Evolutionary conservation across 805 yeast genomes (phyloP).

Genomic region (Metschnikowia lochheadii): DNA sequence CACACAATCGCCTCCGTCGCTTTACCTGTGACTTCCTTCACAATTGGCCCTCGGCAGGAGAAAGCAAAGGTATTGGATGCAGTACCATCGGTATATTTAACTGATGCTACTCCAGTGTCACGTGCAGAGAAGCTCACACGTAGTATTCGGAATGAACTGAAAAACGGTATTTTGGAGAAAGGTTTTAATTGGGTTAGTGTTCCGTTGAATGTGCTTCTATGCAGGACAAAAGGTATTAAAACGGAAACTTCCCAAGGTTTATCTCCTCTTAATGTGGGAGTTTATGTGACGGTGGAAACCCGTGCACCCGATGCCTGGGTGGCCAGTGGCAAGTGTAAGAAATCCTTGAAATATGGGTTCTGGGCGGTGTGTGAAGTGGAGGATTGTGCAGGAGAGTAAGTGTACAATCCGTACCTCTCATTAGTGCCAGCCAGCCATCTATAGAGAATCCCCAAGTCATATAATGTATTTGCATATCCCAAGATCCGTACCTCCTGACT

Average conservation of each 20-base stretch:
- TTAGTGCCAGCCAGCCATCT: too few relatives aligned
- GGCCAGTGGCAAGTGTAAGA: slow-evolving; percentile 8
- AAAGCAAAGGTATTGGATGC: slow-evolving; percentile 24
- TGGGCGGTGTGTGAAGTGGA: slow-evolving; percentile 20
- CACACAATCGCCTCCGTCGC: slow-evolving; percentile 1
- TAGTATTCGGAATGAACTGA: slow-evolving; percentile 14
- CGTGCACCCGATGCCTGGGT: slow-evolving; percentile 22
- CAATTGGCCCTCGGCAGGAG: slow-evolving; percentile 18
- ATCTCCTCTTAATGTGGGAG: slow-evolving; percentile 19
- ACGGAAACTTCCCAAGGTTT: too few relatives aligned
- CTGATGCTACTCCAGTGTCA: slow-evolving; percentile 25
- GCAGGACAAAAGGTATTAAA: background rate
- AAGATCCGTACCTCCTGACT: too few relatives aligned
- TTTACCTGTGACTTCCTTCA: slow-evolving; percentile 25
- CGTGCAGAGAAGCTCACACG: slow-evolving; percentile 31
- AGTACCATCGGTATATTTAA: slow-evolving; percentile 34
- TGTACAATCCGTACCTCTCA: too few relatives aligned
- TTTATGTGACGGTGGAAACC: slow-evolving; percentile 27
- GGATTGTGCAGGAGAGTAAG: background rate
- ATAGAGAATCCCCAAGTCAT: too few relatives aligned
- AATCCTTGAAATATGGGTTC: slow-evolving; percentile 23
- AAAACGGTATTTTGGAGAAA: slow-evolving; percentile 9
- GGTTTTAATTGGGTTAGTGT: slow-evolving; percentile 35
- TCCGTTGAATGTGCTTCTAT: slow-evolving; percentile 23
- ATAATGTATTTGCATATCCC: too few relatives aligned